A percentile compares a stretch with the other conserved stretches of the same genome.
Conservation (phyloP, 2,329 filamentous ascomycete genomes). For the Pseudogymnoascus sp. region DNA sequence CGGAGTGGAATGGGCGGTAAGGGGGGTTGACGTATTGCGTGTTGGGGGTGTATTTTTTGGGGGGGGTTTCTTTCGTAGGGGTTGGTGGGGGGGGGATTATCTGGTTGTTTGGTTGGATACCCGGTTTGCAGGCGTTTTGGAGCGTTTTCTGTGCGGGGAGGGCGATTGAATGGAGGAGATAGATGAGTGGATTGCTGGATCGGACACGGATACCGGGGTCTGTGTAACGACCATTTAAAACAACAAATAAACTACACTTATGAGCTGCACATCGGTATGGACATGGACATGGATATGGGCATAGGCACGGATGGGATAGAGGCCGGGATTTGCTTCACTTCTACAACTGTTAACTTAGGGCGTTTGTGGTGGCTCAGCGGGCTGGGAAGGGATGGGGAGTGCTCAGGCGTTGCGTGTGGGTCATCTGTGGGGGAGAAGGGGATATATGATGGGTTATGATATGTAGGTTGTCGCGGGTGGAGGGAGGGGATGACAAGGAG, state of each 20-base stretch:
- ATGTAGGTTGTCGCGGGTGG: neutral
- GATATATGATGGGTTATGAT: neutral
- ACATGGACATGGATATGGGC: neutral
- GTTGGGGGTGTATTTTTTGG: neutral
- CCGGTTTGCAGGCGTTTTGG: neutral
- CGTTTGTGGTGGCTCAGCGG: neutral
- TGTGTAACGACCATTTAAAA: neutral
- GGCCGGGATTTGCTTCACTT: neutral
- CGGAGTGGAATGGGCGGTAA: constrained; percentile 28
- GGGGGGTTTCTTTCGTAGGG: neutral
- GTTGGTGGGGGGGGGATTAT: neutral
- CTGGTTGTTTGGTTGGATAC: neutral
- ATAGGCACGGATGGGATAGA: neutral
- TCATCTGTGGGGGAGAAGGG: neutral
- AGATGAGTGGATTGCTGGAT: neutral
- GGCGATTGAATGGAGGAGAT: neutral
- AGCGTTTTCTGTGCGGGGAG: neutral
- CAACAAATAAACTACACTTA: neutral
- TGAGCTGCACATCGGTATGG: neutral
- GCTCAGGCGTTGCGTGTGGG: neutral
- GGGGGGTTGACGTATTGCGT: no score
- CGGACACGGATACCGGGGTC: neutral
- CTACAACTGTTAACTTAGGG: neutral
- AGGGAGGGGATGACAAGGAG: neutral
- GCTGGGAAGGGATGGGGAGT: neutral